A percentile compares a stretch with the other conserved stretches of the same genome.
Evolutionary conservation across 495 filamentous ascomycete genomes (phyloP).

Genomic region (Pyronema omphalodes): DNA sequence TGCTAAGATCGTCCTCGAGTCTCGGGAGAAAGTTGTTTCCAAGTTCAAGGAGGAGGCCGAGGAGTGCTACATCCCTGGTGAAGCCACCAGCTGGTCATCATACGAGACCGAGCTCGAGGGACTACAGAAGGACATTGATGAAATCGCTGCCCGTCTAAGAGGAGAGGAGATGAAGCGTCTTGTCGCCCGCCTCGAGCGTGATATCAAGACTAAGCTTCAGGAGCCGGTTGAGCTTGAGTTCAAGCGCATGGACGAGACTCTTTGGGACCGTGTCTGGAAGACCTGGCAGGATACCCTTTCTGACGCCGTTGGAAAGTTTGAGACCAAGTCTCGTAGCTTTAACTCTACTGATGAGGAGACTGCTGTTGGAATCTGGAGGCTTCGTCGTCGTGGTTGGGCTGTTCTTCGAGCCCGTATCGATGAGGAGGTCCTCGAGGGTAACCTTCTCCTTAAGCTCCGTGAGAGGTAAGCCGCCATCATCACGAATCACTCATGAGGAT

Average conservation of each 20-base stretch:
- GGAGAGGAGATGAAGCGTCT: conserved; percentile 91
- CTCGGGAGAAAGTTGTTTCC: conserved; percentile 55
- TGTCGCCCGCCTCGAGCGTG: conserved; percentile 74
- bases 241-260: conserved; percentile 48
- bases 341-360: conserved; percentile 84
- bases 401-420: conserved; percentile 80
- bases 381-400: conserved; percentile 84
- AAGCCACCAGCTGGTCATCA: conserved; percentile 22
- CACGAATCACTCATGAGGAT: neutral
- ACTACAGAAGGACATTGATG: conserved; percentile 64
- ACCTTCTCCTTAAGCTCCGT: conserved; percentile 80
- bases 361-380: conserved; percentile 77
- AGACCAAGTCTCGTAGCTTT: conserved; percentile 75
- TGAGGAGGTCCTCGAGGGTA: conserved; percentile 95
- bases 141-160: conserved; percentile 61
- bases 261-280: conserved; percentile 93
- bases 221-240: conserved; percentile 87
- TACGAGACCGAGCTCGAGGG: conserved; percentile 43
- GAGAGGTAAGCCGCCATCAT: conserved; percentile 41
- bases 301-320: conserved; percentile 69
- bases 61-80: conserved; percentile 51
- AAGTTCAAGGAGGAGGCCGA: conserved; percentile 62
- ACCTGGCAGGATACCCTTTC: conserved; percentile 68
- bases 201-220: conserved; percentile 68
- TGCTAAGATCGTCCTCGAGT: conserved; percentile 71